These are phyloP conservation scores for Ceratocystis harringtonii DNA, from an alignment of 2,329 filamentous ascomycete genomes.

Conservation along the genomic window DNA sequence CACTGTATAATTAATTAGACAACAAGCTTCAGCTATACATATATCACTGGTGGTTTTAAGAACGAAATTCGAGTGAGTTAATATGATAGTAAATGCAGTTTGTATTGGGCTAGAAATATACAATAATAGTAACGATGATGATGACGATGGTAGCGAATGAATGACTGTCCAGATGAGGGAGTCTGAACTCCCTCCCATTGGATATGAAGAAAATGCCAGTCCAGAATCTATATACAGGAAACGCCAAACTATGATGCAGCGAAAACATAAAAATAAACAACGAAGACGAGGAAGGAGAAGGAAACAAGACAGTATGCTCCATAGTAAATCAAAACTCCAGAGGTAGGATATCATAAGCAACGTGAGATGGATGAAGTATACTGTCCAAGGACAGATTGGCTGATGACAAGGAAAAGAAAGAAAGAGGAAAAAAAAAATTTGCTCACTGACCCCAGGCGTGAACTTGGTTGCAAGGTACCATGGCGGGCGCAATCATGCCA, in stretches of 20 bases:
- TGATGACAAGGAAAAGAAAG: neutral
- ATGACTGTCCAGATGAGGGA: neutral
- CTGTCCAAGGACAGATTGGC: neutral
- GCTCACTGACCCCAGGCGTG: conserved; percentile 8
- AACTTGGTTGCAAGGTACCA: conserved; percentile 5
- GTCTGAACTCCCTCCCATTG: neutral
- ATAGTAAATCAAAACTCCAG: conserved; percentile 1
- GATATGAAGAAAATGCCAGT: neutral
- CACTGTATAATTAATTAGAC: too few species aligned
- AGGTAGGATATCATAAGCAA: conserved; percentile 13
- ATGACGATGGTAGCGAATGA: neutral
- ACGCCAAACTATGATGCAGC: conserved; percentile 11
- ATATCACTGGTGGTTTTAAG: too few species aligned
- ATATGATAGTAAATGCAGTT: neutral
- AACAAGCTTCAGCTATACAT: too few species aligned
- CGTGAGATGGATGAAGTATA: conserved; percentile 3
- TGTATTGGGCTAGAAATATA: neutral
- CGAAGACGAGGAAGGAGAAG: neutral
- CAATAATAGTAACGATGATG: neutral
- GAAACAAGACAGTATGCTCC: neutral
- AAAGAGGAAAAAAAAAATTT: neutral
- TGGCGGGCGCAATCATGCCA: conserved; percentile 6
- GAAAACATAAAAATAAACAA: neutral
- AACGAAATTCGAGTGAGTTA: too few species aligned
- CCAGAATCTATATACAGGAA: conserved; percentile 6